Evolutionary conservation across 2,329 filamentous ascomycete species (phyloP), one percentile per base, ranked within the genome.

Genomic region (Delphinella strobiligena): DNA sequence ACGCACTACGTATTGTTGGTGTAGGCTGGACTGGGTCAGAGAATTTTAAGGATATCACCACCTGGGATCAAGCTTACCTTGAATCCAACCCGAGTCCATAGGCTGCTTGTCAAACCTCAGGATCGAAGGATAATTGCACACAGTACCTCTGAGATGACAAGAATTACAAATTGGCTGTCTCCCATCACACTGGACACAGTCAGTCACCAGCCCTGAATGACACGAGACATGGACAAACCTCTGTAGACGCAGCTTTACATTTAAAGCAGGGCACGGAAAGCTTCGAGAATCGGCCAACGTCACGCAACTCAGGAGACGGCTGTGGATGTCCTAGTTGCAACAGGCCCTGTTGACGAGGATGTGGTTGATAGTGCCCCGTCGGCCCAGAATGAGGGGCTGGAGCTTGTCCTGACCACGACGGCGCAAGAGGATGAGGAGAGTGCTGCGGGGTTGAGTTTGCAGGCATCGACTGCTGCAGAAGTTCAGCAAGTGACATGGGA

Each of bases 401-500:
- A 4, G 19, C 14, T 17, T 18, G 3, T 18, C 31, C 30, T 18
- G n/a, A 14, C 16, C 31, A 14, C 7, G 35, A 11, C 10, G 39
- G 14, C 14, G 34, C 39, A 30, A 41, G 10, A 22, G 27, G 4
- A 9, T 17, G 8, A 19, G 34, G 15, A 15, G 36, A n/a, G 8
- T 15, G 35, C 14, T 36, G 40, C n/a, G 34, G 31, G 18, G 15
- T 9, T 11, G 31, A 16, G 19, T 29, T 19, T 12, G 18, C 11
- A 3, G 17, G n/a, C 41, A 43, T 43, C 2, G 41, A 43, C 19
- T 50, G 46, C 31, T 40, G 46, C 8, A 56, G 47, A n/a, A 56
- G 42, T 9, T 54, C 52, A 4, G 46, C 45, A 11, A 56, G 45
- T 4, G 53, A 56, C 19, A 54, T 19, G 4, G 47, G 47, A 31